Conservation (phyloP, 768 basidiomycete species). For the Serpula lacrymans region DNA sequence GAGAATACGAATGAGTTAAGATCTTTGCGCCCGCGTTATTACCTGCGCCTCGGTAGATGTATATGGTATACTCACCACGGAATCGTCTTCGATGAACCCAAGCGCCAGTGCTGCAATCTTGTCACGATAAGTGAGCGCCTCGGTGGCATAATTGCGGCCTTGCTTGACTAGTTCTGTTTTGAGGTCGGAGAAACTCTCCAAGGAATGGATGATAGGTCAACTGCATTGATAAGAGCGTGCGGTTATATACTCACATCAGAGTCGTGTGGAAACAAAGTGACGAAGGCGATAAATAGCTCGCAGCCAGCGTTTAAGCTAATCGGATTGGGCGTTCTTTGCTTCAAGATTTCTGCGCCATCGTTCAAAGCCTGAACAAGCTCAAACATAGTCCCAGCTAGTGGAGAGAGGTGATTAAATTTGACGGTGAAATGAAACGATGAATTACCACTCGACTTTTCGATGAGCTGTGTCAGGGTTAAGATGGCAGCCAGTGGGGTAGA, state of each 20-base stretch:
- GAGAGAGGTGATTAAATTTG: conserved; percentile 7
- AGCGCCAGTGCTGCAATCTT: conserved; percentile 89
- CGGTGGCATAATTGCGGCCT: conserved; percentile 70
- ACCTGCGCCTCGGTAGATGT: conserved; percentile 10
- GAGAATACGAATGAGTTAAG: conserved; percentile 93
- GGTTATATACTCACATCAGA: conserved; percentile 54
- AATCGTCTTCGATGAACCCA: conserved; percentile 93
- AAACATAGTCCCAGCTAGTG: conserved; percentile 83
- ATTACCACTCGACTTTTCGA: conserved; percentile 75
- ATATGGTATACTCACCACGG: conserved; percentile 54
- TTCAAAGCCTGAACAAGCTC: conserved; percentile 86
- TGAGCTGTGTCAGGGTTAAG: conserved; percentile 75
- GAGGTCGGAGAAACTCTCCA: conserved; percentile 76
- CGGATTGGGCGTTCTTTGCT: conserved; percentile 63
- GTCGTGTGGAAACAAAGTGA: conserved; percentile 80
- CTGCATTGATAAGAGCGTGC: conserved; percentile 11
- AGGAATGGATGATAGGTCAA: conserved; percentile 6
- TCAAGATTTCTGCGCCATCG: conserved; percentile 65
- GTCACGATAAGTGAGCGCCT: conserved; percentile 80
- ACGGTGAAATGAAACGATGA: conserved; percentile 3
- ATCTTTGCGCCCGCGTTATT: conserved; percentile 52
- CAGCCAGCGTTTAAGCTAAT: conserved; percentile 88
- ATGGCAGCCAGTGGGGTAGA: conserved; percentile 88
- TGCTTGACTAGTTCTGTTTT: conserved; percentile 82
- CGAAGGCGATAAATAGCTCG: conserved; percentile 87